Percentiles rank a stretch among this genome's conserved stretches.
Evolutionary conservation across 2,329 filamentous ascomycete genomes (phyloP).

Genomic region (Penicillium italicum): DNA sequence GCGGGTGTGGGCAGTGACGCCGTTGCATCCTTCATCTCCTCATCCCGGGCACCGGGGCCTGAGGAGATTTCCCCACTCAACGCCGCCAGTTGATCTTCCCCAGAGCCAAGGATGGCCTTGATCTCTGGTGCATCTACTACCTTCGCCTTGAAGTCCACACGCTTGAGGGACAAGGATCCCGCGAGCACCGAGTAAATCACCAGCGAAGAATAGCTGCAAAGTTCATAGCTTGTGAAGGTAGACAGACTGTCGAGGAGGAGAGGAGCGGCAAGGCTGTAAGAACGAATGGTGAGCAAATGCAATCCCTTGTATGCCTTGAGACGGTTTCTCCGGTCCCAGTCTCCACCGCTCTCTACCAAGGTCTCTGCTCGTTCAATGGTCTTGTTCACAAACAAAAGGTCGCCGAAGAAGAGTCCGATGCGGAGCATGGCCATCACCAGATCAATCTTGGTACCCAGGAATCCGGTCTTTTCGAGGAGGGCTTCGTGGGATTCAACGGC

Average conservation of each 20-base stretch:
- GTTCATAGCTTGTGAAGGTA: conserved; percentile 97
- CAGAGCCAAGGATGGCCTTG: conserved; percentile 89
- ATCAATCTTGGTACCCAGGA: conserved; percentile 95
- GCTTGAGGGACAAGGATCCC: conserved; percentile 89
- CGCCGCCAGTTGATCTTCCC: conserved; percentile 80
- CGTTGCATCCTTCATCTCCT: conserved; percentile 66
- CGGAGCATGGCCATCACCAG: conserved; percentile 94
- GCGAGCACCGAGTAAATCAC: conserved; percentile 95
- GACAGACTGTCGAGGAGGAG: conserved; percentile 94
- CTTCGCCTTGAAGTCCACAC: conserved; percentile 98
- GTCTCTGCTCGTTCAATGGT: conserved; percentile 84
- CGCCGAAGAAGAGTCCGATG: conserved; percentile 91
- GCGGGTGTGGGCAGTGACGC: conserved; percentile 50
- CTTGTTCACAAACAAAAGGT: conserved; percentile 89
- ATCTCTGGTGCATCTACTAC: conserved; percentile 98
- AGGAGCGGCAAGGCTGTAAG: conserved; percentile 83
- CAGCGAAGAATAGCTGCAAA: conserved; percentile 92
- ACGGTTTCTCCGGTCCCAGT: conserved; percentile 97
- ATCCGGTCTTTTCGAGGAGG: conserved; percentile 94
- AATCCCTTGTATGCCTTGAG: conserved; percentile 98
- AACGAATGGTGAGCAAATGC: conserved; percentile 85
- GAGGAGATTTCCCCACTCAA: conserved; percentile 76
- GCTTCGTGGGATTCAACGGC: conserved; percentile 88
- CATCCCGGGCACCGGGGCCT: conserved; percentile 71
- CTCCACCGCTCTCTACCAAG: conserved; percentile 89